These are phyloP conservation scores for Melaleuca alternifolia DNA, from an alignment of 345 rosid genomes.

Conservation along the genomic window DNA sequence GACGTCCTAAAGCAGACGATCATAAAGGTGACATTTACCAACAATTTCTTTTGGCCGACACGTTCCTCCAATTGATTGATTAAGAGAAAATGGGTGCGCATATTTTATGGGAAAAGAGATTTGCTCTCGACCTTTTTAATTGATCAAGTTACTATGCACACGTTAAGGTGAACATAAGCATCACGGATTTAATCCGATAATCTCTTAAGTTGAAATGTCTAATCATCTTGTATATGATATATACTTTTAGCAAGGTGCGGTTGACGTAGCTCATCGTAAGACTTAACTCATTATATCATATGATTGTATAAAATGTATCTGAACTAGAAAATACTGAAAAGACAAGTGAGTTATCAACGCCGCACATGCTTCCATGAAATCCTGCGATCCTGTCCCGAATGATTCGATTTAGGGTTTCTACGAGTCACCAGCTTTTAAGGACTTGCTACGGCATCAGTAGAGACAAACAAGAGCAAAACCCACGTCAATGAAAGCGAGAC, in stretches of 20 bases:
- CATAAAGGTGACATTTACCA: background rate
- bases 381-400: background rate
- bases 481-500: conserved; percentile 7
- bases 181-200: background rate
- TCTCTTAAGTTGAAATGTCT: background rate
- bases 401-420: background rate
- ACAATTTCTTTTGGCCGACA: background rate
- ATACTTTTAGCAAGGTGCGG: background rate
- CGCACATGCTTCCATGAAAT: background rate
- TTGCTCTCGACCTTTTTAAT: background rate
- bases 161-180: background rate
- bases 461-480: background rate
- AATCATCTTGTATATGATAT: background rate
- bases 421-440: background rate
- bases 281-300: background rate
- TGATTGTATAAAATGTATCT: background rate
- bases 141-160: background rate
- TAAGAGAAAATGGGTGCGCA: background rate
- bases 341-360: background rate
- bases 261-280: background rate
- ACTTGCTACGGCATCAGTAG: background rate
- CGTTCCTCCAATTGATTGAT: background rate
- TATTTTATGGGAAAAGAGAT: background rate
- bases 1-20: background rate
- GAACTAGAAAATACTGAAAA: background rate